Base-by-base conservation (phyloP, 192 early-diverging fungal genomes). In the Funneliformis geosporum region DNA sequence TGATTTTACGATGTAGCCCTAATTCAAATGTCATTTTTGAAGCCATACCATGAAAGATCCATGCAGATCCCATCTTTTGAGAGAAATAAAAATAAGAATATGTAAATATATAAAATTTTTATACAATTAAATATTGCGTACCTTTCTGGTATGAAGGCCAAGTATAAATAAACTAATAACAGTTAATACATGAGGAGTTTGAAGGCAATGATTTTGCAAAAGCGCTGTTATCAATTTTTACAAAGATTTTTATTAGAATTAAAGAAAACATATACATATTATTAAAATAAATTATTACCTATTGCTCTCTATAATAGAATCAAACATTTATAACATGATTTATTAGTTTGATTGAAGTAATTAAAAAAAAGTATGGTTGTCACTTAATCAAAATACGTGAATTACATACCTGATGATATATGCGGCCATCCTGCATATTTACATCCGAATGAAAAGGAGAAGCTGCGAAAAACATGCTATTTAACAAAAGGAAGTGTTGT, bases 401-500 rank as follows among this genome's bases (percentile, higher is more conserved):
- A 5, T 64, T 62, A 67, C 38, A 68, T 55, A 55, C 76, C 44
- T 78, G 16, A 38, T 78, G 42, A 78, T 78, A 68, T 11, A n/a
- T 42, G 28, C 23, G 42, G n/a, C 76, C 65, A 55, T 78, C 65
- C 25, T 21, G 62, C 27, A 67, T 33, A 6, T 68, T 27, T 4
- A 8, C 25, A 40, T 68, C 44, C 9, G 61, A 25, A 47, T 78
- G 62, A 67, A 78, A 78, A 42, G 76, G 76, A 4, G 76, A 66
- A 50, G 76, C 76, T 39, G 76, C 76, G 50, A 78, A 78, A 21
- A 78, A 68, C 8, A 78, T 27, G 7, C 76, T 78, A 78, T 78
- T 78, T 14, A 78, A 65, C 44, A 78, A 46, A 78, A 78, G 76
- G 21, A 78, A 78, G 50, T 78, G 76, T 78, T 78, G 65, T 50